These are phyloP conservation scores for Aspergillus egyptiacus DNA, from an alignment of 495 filamentous ascomycete species.

Conservation along the genomic window DNA sequence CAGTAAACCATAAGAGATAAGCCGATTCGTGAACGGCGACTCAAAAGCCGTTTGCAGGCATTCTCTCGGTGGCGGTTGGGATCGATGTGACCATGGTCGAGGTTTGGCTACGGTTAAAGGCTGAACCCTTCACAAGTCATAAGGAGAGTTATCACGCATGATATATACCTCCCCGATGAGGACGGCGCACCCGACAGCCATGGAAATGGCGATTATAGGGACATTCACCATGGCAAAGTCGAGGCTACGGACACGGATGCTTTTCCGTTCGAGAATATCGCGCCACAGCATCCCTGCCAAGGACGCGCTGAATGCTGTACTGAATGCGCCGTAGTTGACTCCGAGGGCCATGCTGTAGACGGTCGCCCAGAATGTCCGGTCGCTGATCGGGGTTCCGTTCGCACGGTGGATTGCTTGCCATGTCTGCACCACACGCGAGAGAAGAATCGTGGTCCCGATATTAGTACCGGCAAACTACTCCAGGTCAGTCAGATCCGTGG, in stretches of 20 bases:
- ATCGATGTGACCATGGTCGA: no score
- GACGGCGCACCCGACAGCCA: constrained; percentile 5
- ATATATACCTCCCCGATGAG: constrained; percentile 13
- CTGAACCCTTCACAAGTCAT: neutral
- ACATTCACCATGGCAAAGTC: constrained; percentile 9
- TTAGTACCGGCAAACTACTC: constrained; percentile 10
- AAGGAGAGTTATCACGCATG: constrained; percentile 2
- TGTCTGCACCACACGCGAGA: constrained; percentile 8
- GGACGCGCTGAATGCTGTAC: constrained; percentile 8
- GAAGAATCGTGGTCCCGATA: constrained; percentile 12
- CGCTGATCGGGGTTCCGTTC: neutral
- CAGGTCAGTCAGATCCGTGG: neutral
- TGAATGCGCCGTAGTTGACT: constrained; percentile 12
- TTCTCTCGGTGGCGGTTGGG: no score
- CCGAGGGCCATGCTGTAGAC: constrained; percentile 12
- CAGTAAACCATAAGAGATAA: no score
- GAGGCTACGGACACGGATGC: constrained; percentile 5
- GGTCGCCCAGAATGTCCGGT: constrained; percentile 12
- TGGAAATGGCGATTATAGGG: constrained; percentile 6
- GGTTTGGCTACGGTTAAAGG: no score
- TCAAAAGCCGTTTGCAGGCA: no score
- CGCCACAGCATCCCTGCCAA: constrained; percentile 8
- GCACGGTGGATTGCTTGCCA: constrained; percentile 5
- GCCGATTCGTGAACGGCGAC: no score
- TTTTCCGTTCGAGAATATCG: constrained; percentile 7